These are phyloP conservation scores for Ogataea saltuana DNA, from an alignment of 805 yeast genomes.

Conservation along the genomic window DNA sequence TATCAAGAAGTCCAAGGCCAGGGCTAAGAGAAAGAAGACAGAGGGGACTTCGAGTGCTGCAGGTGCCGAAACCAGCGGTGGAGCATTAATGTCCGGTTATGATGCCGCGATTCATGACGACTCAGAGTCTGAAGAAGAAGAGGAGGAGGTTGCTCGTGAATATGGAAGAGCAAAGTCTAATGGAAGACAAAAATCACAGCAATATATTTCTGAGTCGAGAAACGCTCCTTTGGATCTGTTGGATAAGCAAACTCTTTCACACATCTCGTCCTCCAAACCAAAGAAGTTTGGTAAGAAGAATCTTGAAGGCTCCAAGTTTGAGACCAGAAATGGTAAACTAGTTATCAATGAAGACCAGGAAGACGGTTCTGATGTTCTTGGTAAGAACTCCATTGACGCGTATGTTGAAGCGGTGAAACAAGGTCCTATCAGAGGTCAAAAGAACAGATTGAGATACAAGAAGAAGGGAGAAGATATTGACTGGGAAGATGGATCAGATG, in stretches of 20 bases:
- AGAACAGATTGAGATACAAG: constrained; percentile 85
- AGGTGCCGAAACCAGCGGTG: constrained; percentile 24
- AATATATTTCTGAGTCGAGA: constrained; percentile 71
- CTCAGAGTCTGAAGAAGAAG: constrained; percentile 60
- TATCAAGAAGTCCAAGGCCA: constrained; percentile 80
- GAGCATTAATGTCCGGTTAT: constrained; percentile 74
- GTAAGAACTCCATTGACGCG: constrained; percentile 73
- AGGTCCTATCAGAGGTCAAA: constrained; percentile 93
- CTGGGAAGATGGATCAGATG: constrained; percentile 42
- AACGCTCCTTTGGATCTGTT: constrained; percentile 85
- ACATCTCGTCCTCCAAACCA: constrained; percentile 87
- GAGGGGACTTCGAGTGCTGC: constrained; percentile 31
- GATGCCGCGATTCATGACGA: constrained; percentile 88
- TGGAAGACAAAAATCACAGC: constrained; percentile 41
- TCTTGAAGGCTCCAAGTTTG: constrained; percentile 41
- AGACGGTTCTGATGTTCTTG: constrained; percentile 48
- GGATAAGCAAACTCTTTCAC: constrained; percentile 81
- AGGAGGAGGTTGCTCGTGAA: constrained; percentile 43
- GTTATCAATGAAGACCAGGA: constrained; percentile 59
- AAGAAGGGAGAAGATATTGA: constrained; percentile 47
- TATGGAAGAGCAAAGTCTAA: constrained; percentile 11
- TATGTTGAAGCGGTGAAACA: constrained; percentile 91
- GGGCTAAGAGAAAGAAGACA: constrained; percentile 73
- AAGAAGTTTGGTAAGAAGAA: constrained; percentile 51
- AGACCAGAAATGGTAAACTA: constrained; percentile 65